Percentiles rank a stretch among this genome's conserved stretches.
phyloP scores from a whole-genome alignment of 202 grass and related monocot genomes.

The Elaeis oleifera region DNA sequence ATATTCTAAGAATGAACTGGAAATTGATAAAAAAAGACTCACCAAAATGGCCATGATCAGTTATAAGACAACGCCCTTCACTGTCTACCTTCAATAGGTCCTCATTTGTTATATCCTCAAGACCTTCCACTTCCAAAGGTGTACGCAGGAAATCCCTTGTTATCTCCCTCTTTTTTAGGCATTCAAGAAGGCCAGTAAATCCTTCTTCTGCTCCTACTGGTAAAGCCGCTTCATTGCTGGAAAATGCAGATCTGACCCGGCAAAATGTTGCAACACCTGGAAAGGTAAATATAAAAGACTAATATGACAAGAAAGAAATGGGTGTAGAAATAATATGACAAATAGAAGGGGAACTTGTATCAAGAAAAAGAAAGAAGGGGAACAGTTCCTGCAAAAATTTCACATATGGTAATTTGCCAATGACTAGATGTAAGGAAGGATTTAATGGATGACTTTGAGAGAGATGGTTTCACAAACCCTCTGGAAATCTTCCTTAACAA shows the following conservation, averaged over 20 bases:
- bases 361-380: too few species aligned
- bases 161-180: conserved; percentile 33
- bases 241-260: conserved; percentile 74
- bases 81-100: conserved; percentile 65
- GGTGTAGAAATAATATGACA: too few species aligned
- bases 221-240: conserved; percentile 64
- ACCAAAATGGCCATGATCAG: conserved; percentile 94
- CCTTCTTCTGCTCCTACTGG: conserved; percentile 83
- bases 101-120: conserved; percentile 61
- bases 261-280: conserved; percentile 93
- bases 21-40: conserved; percentile 6
- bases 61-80: conserved; percentile 85
- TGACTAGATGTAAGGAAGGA: too few species aligned
- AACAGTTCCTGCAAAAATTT: too few species aligned
- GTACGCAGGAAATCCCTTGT: conserved; percentile 41
- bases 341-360: too few species aligned
- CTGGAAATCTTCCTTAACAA: too few species aligned
- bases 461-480: too few species aligned
- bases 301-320: background rate
- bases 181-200: conserved; percentile 60
- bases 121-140: conserved; percentile 44
- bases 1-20: too few species aligned
- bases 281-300: conserved; percentile 2
- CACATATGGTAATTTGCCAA: too few species aligned
- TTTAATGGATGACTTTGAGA: too few species aligned